Percentiles rank a stretch among this genome's conserved stretches.
These are phyloP conservation scores for Cercophora newfieldiana DNA, from an alignment of 495 filamentous ascomycete species.

Conservation along the genomic window DNA sequence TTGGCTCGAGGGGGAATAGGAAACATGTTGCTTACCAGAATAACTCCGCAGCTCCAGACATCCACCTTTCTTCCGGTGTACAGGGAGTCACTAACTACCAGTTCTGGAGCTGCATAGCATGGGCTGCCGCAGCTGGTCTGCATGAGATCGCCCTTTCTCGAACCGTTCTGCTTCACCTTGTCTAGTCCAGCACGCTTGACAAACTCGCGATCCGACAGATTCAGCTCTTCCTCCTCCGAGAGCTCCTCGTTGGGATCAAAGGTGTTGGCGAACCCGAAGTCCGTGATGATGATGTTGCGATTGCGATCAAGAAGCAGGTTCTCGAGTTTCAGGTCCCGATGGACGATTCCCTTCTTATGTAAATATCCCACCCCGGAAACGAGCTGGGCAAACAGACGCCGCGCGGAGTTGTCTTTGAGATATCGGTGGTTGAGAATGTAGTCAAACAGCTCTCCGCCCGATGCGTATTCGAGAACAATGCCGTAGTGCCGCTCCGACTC, in stretches of 20 bases:
- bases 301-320: constrained; percentile 95
- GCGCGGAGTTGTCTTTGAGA: constrained; percentile 87
- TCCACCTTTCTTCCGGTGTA: constrained; percentile 98
- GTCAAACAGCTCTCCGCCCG: constrained; percentile 96
- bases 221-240: constrained; percentile 85
- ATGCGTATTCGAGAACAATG: constrained; percentile 97
- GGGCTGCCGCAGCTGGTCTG: constrained; percentile 82
- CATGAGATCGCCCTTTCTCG: constrained; percentile 72
- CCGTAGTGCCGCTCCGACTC: constrained; percentile 95
- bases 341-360: constrained; percentile 98
- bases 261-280: constrained; percentile 98
- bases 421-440: constrained; percentile 97
- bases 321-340: constrained; percentile 95
- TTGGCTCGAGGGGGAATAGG: background rate
- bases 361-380: constrained; percentile 97
- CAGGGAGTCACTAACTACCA: constrained; percentile 95
- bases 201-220: constrained; percentile 78
- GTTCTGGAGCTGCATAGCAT: constrained; percentile 95
- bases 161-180: constrained; percentile 55
- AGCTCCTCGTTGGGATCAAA: constrained; percentile 89
- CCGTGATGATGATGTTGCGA: constrained; percentile 98
- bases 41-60: constrained; percentile 99
- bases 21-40: constrained; percentile 68
- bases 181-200: constrained; percentile 78
- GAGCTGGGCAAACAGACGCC: constrained; percentile 91